phyloP scores from a whole-genome alignment of 371 early-diverging fungal genomes.

The Zychaea mexicana region DNA sequence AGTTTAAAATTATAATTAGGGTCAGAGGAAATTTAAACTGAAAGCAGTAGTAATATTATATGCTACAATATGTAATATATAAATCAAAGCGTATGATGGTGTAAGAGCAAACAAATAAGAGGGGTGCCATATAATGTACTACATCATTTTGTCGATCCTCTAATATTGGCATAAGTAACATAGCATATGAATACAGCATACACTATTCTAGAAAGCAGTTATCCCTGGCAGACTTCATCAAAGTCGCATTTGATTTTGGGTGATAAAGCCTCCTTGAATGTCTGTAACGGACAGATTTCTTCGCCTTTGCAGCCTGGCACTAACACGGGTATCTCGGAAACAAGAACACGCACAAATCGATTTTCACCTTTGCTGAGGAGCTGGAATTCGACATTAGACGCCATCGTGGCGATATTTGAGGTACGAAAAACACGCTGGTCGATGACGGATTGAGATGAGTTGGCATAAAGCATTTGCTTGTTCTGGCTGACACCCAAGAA shows the following conservation, averaged over 20 bases:
- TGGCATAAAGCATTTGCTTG: neutral
- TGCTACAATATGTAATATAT: no score
- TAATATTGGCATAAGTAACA: no score
- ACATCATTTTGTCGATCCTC: no score
- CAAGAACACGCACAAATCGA: conserved; percentile 8
- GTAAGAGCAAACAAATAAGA: no score
- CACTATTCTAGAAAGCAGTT: neutral
- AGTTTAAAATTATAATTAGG: no score
- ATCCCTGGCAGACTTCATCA: neutral
- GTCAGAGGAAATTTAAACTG: no score
- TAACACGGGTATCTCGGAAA: conserved; percentile 14
- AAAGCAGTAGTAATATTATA: no score
- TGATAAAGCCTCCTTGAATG: neutral
- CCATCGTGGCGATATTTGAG: conserved; percentile 12
- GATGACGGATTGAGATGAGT: conserved; percentile 9
- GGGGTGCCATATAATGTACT: no score
- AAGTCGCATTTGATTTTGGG: neutral
- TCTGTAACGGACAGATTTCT: conserved; percentile 12
- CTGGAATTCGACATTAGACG: conserved; percentile 11
- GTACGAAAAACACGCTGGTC: conserved; percentile 15
- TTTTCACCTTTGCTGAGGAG: conserved; percentile 4
- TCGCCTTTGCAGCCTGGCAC: conserved; percentile 13
- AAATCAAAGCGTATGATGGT: no score
- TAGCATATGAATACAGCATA: neutral
- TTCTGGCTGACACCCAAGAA: conserved; percentile 30